A percentile compares a stretch with the other conserved stretches of the same genome.
Evolutionary conservation across 768 basidiomycete genomes (phyloP).

Genomic region (Pulveroboletus ravenelii): DNA sequence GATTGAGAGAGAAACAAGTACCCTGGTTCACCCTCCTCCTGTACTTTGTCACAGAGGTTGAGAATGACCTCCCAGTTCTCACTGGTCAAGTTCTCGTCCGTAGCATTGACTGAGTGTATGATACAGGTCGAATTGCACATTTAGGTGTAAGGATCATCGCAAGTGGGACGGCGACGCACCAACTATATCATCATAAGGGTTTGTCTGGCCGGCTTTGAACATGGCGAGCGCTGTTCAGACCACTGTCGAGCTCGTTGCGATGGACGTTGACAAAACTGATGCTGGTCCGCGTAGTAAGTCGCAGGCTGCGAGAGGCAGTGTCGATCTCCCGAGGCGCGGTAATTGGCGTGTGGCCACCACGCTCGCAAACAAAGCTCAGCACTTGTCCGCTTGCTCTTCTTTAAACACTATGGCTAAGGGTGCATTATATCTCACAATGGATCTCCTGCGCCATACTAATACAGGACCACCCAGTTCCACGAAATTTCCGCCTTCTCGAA

Average conservation of each 20-base stretch:
- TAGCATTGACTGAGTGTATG: slow-evolving; percentile 72
- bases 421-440: slow-evolving; percentile 23
- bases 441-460: neutral
- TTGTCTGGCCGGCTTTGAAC: slow-evolving; percentile 66
- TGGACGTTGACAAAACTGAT: slow-evolving; percentile 12
- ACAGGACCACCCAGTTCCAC: slow-evolving; percentile 63
- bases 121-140: neutral
- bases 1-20: slow-evolving; percentile 28
- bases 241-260: slow-evolving; percentile 8
- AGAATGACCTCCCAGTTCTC: slow-evolving; percentile 97
- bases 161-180: slow-evolving; percentile 47
- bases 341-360: slow-evolving; percentile 11
- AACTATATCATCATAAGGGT: slow-evolving; percentile 89
- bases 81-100: slow-evolving; percentile 92
- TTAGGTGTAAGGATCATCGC: slow-evolving; percentile 6
- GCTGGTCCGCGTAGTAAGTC: slow-evolving; percentile 3
- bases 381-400: slow-evolving; percentile 9
- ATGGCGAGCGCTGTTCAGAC: slow-evolving; percentile 34
- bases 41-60: slow-evolving; percentile 94
- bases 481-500: slow-evolving; percentile 94
- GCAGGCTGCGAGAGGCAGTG: slow-evolving; percentile 30
- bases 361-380: neutral
- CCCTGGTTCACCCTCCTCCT: slow-evolving; percentile 85
- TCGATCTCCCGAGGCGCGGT: slow-evolving; percentile 8
- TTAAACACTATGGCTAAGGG: slow-evolving; percentile 47